Evolutionary conservation across 1,284 basidiomycete genomes (phyloP), one percentile per base, ranked within the genome.

Genomic region (Paramarasmius palmivorus): DNA sequence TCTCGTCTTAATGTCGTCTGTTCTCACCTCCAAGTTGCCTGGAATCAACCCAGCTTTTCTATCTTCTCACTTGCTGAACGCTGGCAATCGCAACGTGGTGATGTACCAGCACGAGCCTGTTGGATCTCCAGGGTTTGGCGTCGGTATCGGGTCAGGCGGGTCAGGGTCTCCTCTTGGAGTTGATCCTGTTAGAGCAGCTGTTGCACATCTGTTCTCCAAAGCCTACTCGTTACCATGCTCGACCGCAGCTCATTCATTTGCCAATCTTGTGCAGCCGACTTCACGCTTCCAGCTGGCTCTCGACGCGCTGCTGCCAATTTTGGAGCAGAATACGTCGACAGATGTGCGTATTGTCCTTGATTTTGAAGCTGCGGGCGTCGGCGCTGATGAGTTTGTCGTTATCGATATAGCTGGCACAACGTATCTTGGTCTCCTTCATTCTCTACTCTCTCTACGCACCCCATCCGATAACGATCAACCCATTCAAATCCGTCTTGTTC

Each of bases 281-380:
- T 76, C 82, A 66, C 79, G 88, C 57, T 90, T 90, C 68, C 86
- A 88, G 73, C 77, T 90, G 65, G 86, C 88, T 64, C 79, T 90
- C 60, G 88, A 90, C 71, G 83, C 82, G 71, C 71, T 90, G 61
- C 72, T 90, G 65, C 88, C 88, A 20, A 71, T 88, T 61, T 77
- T 90, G 60, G 84, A 84, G 60, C 67, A 69, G 14, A 71, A 71
- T 59, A 65, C 74, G 49, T 68, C 44, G 9, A 29, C 72, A 53
- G 79, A 84, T 72, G 83, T 85, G 50, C 61, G 81, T 75, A 20
- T 55, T 38, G 17, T 41, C 20, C 23, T 53, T 17, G 19, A 39
- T 38, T 22, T 53, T 41, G 29, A 36, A 8, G n/a, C n/a, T 5
- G 19, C 10, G 4, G 38, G 9, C 10, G 39, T 32, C 39, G 38